A percentile compares a stretch with the other conserved stretches of the same genome.
Conservation (phyloP, 2,329 filamentous ascomycete genomes). For the Balansia obtecta region DNA sequence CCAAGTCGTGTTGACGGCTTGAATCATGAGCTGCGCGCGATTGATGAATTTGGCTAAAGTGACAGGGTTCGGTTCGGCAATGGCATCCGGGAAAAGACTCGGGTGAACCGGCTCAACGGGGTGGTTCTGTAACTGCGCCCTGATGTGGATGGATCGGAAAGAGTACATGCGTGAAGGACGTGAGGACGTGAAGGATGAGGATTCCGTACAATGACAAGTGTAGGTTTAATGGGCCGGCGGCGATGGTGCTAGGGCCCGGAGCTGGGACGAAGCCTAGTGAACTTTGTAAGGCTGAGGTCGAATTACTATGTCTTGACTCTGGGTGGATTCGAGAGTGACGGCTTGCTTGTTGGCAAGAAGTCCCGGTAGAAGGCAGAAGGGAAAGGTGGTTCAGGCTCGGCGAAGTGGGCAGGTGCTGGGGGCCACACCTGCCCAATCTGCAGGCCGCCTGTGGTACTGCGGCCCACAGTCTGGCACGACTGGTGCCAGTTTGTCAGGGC, state of each 20-base stretch:
- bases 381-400: background rate
- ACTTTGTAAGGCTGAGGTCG: background rate
- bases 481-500: no score
- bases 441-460: background rate
- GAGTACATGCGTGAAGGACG: no score
- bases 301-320: background rate
- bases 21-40: background rate
- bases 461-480: no score
- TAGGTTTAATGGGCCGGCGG: no score
- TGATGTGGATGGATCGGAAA: no score
- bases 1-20: background rate
- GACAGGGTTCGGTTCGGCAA: background rate
- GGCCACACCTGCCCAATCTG: slow-evolving; percentile 4
- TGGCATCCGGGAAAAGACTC: background rate
- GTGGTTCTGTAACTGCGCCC: background rate
- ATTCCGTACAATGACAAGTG: no score
- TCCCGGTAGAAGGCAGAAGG: background rate
- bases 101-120: background rate
- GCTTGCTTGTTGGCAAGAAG: background rate
- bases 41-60: background rate
- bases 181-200: no score
- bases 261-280: background rate
- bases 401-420: slow-evolving; percentile 3
- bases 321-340: no score
- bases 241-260: background rate